Evolutionary conservation across 2,329 filamentous ascomycete species (phyloP), one percentile per base, ranked within the genome.

Genomic region (Metarhizium rileyi): DNA sequence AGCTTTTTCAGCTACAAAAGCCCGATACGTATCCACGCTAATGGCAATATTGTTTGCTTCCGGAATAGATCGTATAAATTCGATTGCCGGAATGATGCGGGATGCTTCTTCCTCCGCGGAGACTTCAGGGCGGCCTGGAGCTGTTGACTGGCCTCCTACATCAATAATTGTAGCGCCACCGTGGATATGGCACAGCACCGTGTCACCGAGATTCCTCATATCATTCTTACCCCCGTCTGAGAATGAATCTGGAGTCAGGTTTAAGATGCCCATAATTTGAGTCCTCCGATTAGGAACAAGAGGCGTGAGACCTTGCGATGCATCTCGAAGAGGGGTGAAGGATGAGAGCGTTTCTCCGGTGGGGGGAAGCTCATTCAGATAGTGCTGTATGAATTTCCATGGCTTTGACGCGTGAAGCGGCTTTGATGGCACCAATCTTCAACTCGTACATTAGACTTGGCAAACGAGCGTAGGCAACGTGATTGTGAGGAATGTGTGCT

Each of bases 171-270:
- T 85, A 14, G 87, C 88, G 30, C 90, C 90, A 7, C 74, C 71
- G 36, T 69, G 66, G 53, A 94, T 78, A 62, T 89, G 83, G 10
- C 68, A 58, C 46, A 72, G 68, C 16, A 90, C 74, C 1, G 79
- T 85, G 12, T 72, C 62, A 12, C 74, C 68, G 25, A 93, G 74
- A 54, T 79, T 72, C 12, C 68, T 61, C 23, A 71, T 61, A 41
- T 70, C 68, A 64, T 90, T 78, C 8, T 73, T 61, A 8, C 90
- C 90, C 48, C 90, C 91, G 62, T 97, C 90, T 1, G 91, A 97
- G 71, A 98, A 98, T 9, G 91, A 97, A 69, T 98, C 91, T 0
- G 91, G 91, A 0, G 93, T 97, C 47, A 95, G 71, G 67, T 98
- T 98, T 43, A 97, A 74, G 55, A 98, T 95, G 49, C 87, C 87